Percentiles rank a stretch among this genome's conserved stretches.
Conservation (phyloP, 139 green algal species). For the Desmodesmus armatus region DNA sequence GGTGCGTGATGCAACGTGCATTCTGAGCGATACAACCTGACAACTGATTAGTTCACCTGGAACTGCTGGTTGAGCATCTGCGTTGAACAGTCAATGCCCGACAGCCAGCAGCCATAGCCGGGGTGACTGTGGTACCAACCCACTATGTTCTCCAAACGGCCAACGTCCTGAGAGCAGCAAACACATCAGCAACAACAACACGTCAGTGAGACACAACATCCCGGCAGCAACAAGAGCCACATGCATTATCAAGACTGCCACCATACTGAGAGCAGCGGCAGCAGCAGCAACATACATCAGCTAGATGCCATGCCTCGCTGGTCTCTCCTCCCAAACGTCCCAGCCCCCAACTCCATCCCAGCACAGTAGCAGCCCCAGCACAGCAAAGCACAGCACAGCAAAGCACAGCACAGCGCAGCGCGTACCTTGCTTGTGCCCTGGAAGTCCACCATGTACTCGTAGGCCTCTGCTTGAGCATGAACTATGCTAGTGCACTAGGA, state of each 20-base stretch:
- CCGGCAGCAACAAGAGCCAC: conserved; percentile 13
- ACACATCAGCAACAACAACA: not conserved
- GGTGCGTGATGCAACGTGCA: not conserved
- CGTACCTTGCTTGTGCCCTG: conserved; percentile 76
- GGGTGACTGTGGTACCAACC: conserved; percentile 99
- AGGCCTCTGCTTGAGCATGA: conserved; percentile 81
- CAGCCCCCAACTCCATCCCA: too few species aligned
- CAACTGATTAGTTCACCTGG: too few species aligned
- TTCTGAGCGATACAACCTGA: not conserved
- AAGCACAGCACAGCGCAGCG: not conserved
- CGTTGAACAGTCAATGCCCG: conserved; percentile 86
- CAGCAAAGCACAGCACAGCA: too few species aligned
- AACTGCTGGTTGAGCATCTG: conserved; percentile 92
- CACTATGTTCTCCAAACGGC: conserved; percentile 93
- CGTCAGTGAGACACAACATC: too few species aligned
- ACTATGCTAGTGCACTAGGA: too few species aligned
- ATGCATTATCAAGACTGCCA: too few species aligned
- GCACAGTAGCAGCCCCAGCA: too few species aligned
- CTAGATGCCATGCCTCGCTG: too few species aligned
- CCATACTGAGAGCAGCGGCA: too few species aligned
- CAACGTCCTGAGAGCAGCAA: conserved; percentile 61
- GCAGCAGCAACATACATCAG: not conserved
- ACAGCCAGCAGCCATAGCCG: conserved; percentile 99
- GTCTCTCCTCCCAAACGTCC: too few species aligned
- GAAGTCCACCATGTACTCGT: conserved; percentile 98